phyloP scores from a whole-genome alignment of 495 filamentous ascomycete species.

The Aeminium ludgeri region DNA sequence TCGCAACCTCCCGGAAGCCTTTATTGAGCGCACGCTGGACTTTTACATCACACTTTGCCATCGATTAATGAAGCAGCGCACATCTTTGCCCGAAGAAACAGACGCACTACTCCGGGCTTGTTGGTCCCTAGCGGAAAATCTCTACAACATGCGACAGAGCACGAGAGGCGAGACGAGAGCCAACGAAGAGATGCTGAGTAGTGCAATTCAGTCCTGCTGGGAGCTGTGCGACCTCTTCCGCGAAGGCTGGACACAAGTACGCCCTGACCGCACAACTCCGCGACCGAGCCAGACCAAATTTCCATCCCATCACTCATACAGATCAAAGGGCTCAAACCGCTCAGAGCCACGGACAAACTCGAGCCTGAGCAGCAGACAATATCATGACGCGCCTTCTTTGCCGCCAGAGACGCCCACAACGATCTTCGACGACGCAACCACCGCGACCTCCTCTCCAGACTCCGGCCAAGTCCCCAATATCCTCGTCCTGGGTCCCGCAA shows the following conservation, averaged over 20 bases:
- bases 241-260: conserved; percentile 80
- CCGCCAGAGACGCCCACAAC: conserved; percentile 81
- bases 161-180: conserved; percentile 51
- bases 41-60: conserved; percentile 91
- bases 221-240: conserved; percentile 87
- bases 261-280: conserved; percentile 75
- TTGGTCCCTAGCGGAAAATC: conserved; percentile 84
- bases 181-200: conserved; percentile 70
- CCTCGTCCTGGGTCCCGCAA: conserved; percentile 56
- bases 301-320: conserved; percentile 15
- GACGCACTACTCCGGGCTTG: conserved; percentile 72
- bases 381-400: conserved; percentile 14
- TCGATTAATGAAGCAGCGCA: conserved; percentile 82
- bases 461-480: conserved; percentile 64
- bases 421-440: conserved; percentile 78
- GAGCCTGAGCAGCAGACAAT: conserved; percentile 9
- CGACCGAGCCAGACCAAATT: conserved; percentile 65
- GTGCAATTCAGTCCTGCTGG: conserved; percentile 85
- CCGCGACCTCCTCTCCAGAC: conserved; percentile 60
- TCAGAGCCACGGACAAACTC: conserved; percentile 15
- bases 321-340: conserved; percentile 5
- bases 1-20: conserved; percentile 66
- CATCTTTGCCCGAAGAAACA: conserved; percentile 56
- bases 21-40: conserved; percentile 75
- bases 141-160: conserved; percentile 80